These are phyloP conservation scores for Marasmius tenuissimus DNA, from an alignment of 1,284 basidiomycete species.

Conservation along the genomic window DNA sequence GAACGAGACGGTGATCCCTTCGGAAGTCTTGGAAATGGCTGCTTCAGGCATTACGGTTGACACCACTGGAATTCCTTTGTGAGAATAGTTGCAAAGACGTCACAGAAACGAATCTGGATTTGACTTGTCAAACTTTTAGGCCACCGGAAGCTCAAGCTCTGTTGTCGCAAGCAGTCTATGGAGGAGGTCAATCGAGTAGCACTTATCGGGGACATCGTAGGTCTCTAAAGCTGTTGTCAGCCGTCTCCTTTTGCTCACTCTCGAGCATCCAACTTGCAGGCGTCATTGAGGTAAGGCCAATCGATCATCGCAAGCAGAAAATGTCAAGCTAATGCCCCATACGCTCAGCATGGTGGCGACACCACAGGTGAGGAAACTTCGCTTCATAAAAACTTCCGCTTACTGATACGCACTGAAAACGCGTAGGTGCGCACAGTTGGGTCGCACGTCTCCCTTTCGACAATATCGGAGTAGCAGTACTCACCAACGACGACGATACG, in stretches of 20 bases:
- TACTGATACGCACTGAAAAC: background rate
- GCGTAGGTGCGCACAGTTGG: slow-evolving; percentile 17
- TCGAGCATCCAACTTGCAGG: background rate
- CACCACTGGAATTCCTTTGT: background rate
- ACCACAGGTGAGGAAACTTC: background rate
- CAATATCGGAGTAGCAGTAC: slow-evolving; percentile 20
- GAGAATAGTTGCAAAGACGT: slow-evolving; percentile 16
- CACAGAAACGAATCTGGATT: slow-evolving; percentile 38
- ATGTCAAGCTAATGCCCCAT: background rate
- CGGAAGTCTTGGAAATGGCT: slow-evolving; percentile 19
- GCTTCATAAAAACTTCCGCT: background rate
- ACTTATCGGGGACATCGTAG: slow-evolving; percentile 36
- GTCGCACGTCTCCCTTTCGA: slow-evolving; percentile 23
- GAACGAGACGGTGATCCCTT: slow-evolving; percentile 18
- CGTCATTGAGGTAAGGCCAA: background rate
- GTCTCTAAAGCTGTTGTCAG: background rate
- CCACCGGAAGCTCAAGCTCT: background rate
- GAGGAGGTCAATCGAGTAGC: slow-evolving; percentile 38
- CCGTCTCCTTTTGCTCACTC: background rate
- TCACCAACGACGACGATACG: slow-evolving; percentile 22
- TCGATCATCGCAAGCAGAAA: too few species aligned
- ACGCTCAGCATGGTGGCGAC: background rate
- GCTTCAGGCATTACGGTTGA: slow-evolving; percentile 21
- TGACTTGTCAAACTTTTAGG: slow-evolving; percentile 22
- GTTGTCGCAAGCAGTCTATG: slow-evolving; percentile 30